A percentile compares a stretch with the other conserved stretches of the same genome.
Conservation (phyloP, 192 early-diverging fungal genomes). For the Lobosporangium transversale region DNA sequence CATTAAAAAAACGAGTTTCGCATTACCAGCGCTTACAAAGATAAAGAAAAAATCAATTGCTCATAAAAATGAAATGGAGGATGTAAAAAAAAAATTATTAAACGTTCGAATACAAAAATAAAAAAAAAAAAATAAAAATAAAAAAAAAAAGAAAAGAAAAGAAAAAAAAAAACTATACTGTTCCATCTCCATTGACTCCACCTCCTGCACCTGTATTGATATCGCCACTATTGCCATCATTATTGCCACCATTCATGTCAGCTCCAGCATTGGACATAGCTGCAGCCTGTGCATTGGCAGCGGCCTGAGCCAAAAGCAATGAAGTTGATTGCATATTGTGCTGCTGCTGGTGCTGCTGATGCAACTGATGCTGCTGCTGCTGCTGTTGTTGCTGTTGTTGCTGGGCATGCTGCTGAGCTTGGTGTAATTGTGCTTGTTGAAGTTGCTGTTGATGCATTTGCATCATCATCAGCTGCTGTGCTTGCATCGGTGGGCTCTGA, state of each 20-base stretch:
- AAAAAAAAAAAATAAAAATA: conserved; percentile 2
- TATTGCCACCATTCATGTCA: conserved; percentile 7
- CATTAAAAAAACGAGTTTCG: too few species aligned
- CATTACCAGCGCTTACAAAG: too few species aligned
- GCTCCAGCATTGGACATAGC: conserved; percentile 8
- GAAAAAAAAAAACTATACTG: not conserved
- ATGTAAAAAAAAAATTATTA: not conserved
- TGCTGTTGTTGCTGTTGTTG: conserved; percentile 27
- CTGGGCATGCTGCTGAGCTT: conserved; percentile 12
- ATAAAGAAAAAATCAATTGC: too few species aligned
- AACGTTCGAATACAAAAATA: not conserved
- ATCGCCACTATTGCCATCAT: not conserved
- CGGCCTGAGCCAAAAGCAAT: conserved; percentile 16
- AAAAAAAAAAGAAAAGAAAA: conserved; percentile 6
- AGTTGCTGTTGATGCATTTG: conserved; percentile 12
- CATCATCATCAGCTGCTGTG: conserved; percentile 33
- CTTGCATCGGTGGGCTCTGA: conserved; percentile 39
- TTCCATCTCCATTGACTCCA: not conserved
- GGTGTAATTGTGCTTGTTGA: conserved; percentile 18
- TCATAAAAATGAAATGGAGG: too few species aligned
- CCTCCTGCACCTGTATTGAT: not conserved
- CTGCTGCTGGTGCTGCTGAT: conserved; percentile 27
- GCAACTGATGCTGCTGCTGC: conserved; percentile 11
- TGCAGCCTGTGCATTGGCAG: conserved; percentile 7
- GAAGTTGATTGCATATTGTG: conserved; percentile 34